phyloP scores from a whole-genome alignment of 768 basidiomycete genomes.

The Panaeolus papilionaceus region DNA sequence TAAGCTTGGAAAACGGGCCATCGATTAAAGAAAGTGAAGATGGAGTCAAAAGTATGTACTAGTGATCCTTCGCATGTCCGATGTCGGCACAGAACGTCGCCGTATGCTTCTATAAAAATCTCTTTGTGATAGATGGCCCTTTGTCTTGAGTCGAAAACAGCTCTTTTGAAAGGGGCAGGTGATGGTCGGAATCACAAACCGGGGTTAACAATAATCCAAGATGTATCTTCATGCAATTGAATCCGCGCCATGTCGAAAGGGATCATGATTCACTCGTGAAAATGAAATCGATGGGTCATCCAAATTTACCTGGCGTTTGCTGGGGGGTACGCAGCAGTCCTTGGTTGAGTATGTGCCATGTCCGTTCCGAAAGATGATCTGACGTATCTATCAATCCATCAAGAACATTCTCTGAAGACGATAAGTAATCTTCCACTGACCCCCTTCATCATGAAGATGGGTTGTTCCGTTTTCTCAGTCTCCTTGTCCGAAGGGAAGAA shows the following conservation, averaged over 20 bases:
- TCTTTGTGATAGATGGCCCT: slow-evolving; percentile 8
- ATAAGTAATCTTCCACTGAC: neutral
- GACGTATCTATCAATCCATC: slow-evolving; percentile 2
- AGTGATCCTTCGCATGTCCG: neutral
- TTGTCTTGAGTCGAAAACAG: slow-evolving; percentile 7
- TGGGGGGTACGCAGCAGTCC: neutral
- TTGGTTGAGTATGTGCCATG: neutral
- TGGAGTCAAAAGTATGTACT: slow-evolving; percentile 10
- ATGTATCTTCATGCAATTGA: neutral
- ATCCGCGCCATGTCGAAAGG: neutral
- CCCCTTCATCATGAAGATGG: neutral
- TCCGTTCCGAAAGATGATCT: neutral
- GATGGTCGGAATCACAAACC: slow-evolving; percentile 1
- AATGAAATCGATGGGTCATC: neutral
- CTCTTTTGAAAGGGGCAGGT: neutral
- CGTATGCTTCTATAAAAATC: slow-evolving; percentile 11
- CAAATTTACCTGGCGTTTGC: slow-evolving; percentile 1
- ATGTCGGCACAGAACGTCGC: neutral
- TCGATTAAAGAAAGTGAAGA: slow-evolving; percentile 11
- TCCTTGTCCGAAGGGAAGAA: neutral
- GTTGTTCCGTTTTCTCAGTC: slow-evolving; percentile 5
- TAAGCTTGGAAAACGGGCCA: neutral
- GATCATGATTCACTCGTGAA: slow-evolving; percentile 7
- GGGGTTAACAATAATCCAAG: slow-evolving; percentile 5
- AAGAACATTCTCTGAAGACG: neutral